A percentile compares a stretch with the other conserved stretches of the same genome.
Conservation (phyloP, 2,329 filamentous ascomycete genomes). For the Seiridium cupressi region DNA sequence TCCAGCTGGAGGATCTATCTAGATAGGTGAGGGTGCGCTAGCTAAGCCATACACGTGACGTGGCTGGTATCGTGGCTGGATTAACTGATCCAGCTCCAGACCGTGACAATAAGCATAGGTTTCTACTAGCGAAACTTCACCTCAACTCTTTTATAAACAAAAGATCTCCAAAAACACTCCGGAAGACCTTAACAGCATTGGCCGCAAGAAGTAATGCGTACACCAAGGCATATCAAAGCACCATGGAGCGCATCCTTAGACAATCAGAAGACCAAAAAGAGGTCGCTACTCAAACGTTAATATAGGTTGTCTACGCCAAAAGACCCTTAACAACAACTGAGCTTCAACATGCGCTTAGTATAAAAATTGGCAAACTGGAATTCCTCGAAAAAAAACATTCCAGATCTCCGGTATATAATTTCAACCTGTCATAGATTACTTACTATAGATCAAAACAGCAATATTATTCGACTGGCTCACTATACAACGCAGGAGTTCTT, state of each 20-base stretch:
- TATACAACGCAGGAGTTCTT: constrained; percentile 44
- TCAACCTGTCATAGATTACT: constrained; percentile 12
- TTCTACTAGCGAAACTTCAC: background rate
- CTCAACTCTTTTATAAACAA: background rate
- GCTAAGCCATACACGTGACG: too few relatives aligned
- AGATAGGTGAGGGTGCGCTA: too few relatives aligned
- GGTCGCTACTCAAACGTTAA: background rate
- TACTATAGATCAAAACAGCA: constrained; percentile 26
- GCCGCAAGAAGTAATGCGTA: background rate
- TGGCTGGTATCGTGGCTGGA: too few relatives aligned
- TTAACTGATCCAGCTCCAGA: too few relatives aligned
- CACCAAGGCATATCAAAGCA: background rate
- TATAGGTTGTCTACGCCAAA: background rate
- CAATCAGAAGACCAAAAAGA: background rate
- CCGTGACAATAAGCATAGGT: background rate
- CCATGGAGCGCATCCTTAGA: background rate
- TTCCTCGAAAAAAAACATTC: constrained; percentile 28
- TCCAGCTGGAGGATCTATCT: too few relatives aligned
- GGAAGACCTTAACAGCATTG: background rate
- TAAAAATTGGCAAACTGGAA: constrained; percentile 16
- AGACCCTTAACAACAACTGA: background rate
- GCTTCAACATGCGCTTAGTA: constrained; percentile 9
- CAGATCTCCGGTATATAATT: constrained; percentile 21
- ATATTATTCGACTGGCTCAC: constrained; percentile 37
- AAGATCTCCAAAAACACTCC: background rate